Evolutionary conservation across 2,329 filamentous ascomycete species (phyloP), one percentile per base, ranked within the genome.

Genomic region (Rachicladosporium sp.): DNA sequence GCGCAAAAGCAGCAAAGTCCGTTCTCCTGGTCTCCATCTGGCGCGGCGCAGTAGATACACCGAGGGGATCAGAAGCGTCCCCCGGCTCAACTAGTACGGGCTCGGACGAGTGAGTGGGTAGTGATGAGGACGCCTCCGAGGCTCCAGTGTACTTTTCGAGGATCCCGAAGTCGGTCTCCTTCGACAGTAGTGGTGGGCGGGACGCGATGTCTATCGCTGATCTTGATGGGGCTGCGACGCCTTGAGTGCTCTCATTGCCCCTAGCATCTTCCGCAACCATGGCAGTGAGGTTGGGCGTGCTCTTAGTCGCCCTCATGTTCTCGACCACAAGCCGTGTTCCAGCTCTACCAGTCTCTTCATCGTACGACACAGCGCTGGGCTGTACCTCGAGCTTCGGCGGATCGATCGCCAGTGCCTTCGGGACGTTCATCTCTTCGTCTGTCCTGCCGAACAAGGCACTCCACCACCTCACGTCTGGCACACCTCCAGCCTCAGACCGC

Each of bases 401-500:
- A 19, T 19, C 15, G 15, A 19, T 19, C 15, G 44, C 43, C 11
- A 50, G 39, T 12, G 41, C 37, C 6, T 36, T 42, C 13, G 72
- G 67, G 0, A 75, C 76, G 52, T 98, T 98, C 89, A 98, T 96
- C 58, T 98, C 91, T 39, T 81, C 76, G 50, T 95, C 85, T 2
- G 79, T 79, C 27, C 88, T 76, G 35, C 86, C 85, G 61, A 95
- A 98, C 1, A 81, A 65, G 53, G 91, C 83, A 48, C 80, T 73
- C 91, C 91, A 98, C 91, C 91, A 98, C 44, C 86, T 74, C n/a
- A 91, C 74, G 45, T 93, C 80, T 1, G 81, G 66, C 15, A 51
- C 47, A 15, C 42, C 33, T 12, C 46, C 44, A 4, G 27, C 30
- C 8, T 38, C 44, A 4, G 38, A 33, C 11, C 52, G 39, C 3